These are phyloP conservation scores for Tagetes patula DNA, from an alignment of 129 eudicot genomes.

Conservation along the genomic window DNA sequence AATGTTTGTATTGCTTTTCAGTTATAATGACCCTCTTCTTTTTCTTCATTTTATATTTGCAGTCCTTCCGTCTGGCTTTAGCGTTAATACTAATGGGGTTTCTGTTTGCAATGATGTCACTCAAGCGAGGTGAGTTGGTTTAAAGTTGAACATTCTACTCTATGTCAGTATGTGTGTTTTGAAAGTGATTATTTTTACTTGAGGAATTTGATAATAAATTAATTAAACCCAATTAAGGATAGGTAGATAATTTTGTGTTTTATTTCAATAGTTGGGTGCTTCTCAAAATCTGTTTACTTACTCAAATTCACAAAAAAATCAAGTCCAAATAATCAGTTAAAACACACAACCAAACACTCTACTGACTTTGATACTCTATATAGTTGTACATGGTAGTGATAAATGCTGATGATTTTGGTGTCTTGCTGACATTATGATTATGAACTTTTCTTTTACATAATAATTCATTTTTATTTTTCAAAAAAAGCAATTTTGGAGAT, in stretches of 20 bases:
- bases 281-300: not conserved
- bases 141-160: not conserved
- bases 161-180: not conserved
- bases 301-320: not conserved
- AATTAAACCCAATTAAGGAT: not conserved
- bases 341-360: constrained; percentile 7
- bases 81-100: constrained; percentile 56
- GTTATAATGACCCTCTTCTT: constrained; percentile 3
- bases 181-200: not conserved
- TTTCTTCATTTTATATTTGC: constrained; percentile 15
- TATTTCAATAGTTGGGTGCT: constrained; percentile 1
- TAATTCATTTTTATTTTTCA: too few relatives aligned
- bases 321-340: not conserved
- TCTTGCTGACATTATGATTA: too few relatives aligned
- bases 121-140: constrained; percentile 63
- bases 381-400: too few relatives aligned
- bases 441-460: too few relatives aligned
- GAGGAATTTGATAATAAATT: not conserved
- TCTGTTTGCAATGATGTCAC: constrained; percentile 61
- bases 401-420: too few relatives aligned
- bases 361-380: too few relatives aligned
- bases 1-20: constrained; percentile 12
- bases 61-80: constrained; percentile 85
- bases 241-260: not conserved
- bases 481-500: not conserved